These are phyloP conservation scores for Austroboletus eburneus DNA, from an alignment of 768 basidiomycete genomes.

Conservation along the genomic window DNA sequence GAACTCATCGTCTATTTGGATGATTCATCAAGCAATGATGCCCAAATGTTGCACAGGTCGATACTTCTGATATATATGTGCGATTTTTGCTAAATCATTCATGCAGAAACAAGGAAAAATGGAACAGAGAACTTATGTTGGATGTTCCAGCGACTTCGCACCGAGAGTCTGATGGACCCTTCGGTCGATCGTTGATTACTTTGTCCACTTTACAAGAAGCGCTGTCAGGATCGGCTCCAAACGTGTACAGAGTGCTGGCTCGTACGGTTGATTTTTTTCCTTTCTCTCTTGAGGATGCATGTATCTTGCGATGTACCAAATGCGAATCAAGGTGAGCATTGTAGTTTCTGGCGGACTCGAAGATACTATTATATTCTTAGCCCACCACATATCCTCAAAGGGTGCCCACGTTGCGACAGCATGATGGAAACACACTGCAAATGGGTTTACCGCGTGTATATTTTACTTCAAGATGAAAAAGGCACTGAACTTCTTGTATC, in stretches of 20 bases:
- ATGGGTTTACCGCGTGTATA: slow-evolving; percentile 45
- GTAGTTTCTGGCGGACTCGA: background rate
- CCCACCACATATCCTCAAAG: slow-evolving; percentile 37
- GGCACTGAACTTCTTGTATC: slow-evolving; percentile 42
- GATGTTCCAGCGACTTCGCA: background rate
- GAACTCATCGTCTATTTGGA: slow-evolving; percentile 16
- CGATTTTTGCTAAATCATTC: background rate
- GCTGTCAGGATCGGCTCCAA: slow-evolving; percentile 28
- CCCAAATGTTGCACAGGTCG: slow-evolving; percentile 20
- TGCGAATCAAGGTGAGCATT: slow-evolving; percentile 47
- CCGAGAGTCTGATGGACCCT: slow-evolving; percentile 3
- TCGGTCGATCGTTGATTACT: background rate
- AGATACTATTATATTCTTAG: slow-evolving; percentile 29
- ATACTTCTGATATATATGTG: background rate
- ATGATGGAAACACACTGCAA: slow-evolving; percentile 47
- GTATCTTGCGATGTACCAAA: slow-evolving; percentile 45
- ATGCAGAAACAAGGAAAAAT: slow-evolving; percentile 33
- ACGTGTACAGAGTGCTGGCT: slow-evolving; percentile 42
- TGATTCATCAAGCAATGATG: slow-evolving; percentile 16
- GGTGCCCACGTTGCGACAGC: slow-evolving; percentile 53
- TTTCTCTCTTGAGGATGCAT: slow-evolving; percentile 42
- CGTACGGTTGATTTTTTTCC: slow-evolving; percentile 57
- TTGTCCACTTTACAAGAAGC: slow-evolving; percentile 38
- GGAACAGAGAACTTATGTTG: slow-evolving; percentile 23
- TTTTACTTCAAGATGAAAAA: slow-evolving; percentile 50